These are phyloP conservation scores for Dimocarpus longan DNA, from an alignment of 345 rosid species.

Conservation along the genomic window DNA sequence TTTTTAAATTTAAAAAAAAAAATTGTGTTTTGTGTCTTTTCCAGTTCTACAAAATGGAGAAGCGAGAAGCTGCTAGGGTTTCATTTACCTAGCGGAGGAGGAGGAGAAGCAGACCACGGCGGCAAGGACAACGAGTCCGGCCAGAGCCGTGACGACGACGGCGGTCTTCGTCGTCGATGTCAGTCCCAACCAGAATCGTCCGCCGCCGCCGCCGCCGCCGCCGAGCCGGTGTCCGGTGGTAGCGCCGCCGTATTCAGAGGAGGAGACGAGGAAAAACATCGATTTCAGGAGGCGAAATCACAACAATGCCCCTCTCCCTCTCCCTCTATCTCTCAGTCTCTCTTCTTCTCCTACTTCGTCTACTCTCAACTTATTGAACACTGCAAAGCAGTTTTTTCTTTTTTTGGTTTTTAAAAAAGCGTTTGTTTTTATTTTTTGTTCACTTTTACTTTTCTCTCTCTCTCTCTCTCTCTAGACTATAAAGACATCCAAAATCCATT, in stretches of 20 bases:
- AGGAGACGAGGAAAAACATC: neutral
- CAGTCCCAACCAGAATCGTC: constrained; percentile 47
- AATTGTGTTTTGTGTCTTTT: neutral
- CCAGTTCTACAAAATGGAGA: neutral
- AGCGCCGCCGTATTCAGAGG: constrained; percentile 7
- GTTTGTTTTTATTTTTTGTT: neutral
- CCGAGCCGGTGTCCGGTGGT: constrained; percentile 36
- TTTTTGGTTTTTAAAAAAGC: neutral
- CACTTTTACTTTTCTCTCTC: neutral
- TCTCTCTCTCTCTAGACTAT: neutral
- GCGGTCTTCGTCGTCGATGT: constrained; percentile 19
- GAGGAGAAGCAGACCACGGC: constrained; percentile 32
- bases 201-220: constrained; percentile 49
- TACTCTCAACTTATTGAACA: neutral
- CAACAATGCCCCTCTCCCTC: constrained; percentile 9
- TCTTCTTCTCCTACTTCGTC: neutral
- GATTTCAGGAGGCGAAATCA: constrained; percentile 16
- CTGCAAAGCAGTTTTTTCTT: neutral
- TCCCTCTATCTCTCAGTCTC: neutral
- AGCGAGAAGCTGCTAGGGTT: constrained; percentile 12
- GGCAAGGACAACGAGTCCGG: constrained; percentile 44
- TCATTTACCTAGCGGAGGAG: constrained; percentile 46
- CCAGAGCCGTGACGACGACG: constrained; percentile 45
- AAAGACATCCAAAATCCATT: accelerated
- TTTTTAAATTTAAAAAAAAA: neutral